phyloP scores from a whole-genome alignment of 768 basidiomycete genomes.

The Rossbeevera mucosa region DNA sequence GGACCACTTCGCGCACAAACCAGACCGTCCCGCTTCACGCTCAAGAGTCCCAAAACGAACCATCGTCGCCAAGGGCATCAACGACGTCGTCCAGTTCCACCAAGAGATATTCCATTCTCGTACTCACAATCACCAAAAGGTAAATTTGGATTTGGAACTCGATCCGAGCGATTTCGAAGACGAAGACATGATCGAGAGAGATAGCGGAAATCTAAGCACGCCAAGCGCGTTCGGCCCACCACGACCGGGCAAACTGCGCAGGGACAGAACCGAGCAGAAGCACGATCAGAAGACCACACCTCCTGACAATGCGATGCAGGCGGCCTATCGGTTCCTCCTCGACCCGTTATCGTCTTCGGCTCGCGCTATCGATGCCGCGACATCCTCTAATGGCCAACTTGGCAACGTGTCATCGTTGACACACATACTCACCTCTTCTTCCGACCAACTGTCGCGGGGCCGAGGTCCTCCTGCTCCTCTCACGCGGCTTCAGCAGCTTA shows the following conservation, averaged over 20 bases:
- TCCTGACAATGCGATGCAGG: constrained; percentile 31
- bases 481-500: constrained; percentile 64
- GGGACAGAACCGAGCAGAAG: constrained; percentile 11
- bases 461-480: constrained; percentile 33
- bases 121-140: constrained; percentile 32
- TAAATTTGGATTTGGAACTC: constrained; percentile 36
- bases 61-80: constrained; percentile 61
- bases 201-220: constrained; percentile 10
- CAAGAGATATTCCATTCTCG: constrained; percentile 53
- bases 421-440: constrained; percentile 50
- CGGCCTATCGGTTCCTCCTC: constrained; percentile 54
- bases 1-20: constrained; percentile 42
- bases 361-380: constrained; percentile 13
- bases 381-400: constrained; percentile 9
- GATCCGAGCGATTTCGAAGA: constrained; percentile 31
- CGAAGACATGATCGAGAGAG: constrained; percentile 28
- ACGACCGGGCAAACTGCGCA: constrained; percentile 31
- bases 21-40: constrained; percentile 38
- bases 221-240: constrained; percentile 2
- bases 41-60: constrained; percentile 60
- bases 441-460: constrained; percentile 25
- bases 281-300: background rate
- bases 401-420: constrained; percentile 36
- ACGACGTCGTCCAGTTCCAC: constrained; percentile 66
- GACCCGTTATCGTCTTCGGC: constrained; percentile 45